A percentile compares a stretch with the other conserved stretches of the same genome.
Evolutionary conservation across 1,139 yeast species (phyloP).

Genomic region (Suhomyces maxii): DNA sequence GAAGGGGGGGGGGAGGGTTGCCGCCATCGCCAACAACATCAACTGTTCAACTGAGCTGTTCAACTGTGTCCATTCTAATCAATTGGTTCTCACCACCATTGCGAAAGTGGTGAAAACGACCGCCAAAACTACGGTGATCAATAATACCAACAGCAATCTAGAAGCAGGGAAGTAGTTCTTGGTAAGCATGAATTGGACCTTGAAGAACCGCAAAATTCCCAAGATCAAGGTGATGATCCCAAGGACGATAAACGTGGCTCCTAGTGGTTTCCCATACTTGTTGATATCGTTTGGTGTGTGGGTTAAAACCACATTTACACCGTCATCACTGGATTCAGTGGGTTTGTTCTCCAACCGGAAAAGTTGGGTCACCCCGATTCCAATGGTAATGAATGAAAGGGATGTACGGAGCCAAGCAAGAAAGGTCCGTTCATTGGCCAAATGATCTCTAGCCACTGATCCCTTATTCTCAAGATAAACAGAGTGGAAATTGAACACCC

Average conservation of each 20-base stretch:
- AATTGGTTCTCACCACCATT: slow-evolving; percentile 12
- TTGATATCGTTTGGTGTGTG: slow-evolving; percentile 11
- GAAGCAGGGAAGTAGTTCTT: slow-evolving; percentile 50
- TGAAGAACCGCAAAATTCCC: slow-evolving; percentile 37
- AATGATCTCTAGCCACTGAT: slow-evolving; percentile 53
- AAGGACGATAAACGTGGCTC: slow-evolving; percentile 33
- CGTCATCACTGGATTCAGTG: slow-evolving; percentile 19
- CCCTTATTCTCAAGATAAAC: slow-evolving; percentile 36
- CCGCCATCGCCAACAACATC: too few relatives aligned
- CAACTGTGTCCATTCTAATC: not conserved
- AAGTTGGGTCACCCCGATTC: slow-evolving; percentile 45
- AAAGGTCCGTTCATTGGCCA: slow-evolving; percentile 79
- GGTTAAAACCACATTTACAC: slow-evolving; percentile 1
- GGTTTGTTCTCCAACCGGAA: slow-evolving; percentile 32
- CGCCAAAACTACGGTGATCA: slow-evolving; percentile 34
- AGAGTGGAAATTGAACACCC: slow-evolving; percentile 13
- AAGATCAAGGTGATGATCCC: slow-evolving; percentile 37
- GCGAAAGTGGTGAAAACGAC: slow-evolving; percentile 18
- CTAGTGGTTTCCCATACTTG: slow-evolving; percentile 38
- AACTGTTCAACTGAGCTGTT: too few relatives aligned
- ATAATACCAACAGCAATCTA: slow-evolving; percentile 23
- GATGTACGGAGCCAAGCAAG: slow-evolving; percentile 75
- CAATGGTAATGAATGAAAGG: slow-evolving; percentile 42
- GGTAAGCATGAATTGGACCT: slow-evolving; percentile 45
- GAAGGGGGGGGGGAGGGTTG: too few relatives aligned